These are phyloP conservation scores for Pichia sp. DNA, from an alignment of 1,139 yeast genomes.

Conservation along the genomic window DNA sequence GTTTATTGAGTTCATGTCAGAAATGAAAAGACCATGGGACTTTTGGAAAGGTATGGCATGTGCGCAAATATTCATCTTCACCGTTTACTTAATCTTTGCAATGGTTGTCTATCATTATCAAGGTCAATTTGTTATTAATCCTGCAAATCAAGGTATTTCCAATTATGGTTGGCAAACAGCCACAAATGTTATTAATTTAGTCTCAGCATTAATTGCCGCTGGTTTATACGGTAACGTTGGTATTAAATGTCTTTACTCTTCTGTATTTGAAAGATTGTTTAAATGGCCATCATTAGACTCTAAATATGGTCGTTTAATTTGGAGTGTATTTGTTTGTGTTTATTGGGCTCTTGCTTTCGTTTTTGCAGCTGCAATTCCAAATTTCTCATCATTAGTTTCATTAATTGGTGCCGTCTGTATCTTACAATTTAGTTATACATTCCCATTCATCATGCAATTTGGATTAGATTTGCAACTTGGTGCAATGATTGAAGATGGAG, in stretches of 20 bases:
- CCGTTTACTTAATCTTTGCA: constrained; percentile 36
- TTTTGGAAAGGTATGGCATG: constrained; percentile 41
- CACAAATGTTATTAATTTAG: constrained; percentile 34
- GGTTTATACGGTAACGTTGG: constrained; percentile 41
- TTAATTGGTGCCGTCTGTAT: constrained; percentile 48
- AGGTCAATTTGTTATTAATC: no score
- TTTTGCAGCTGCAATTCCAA: constrained; percentile 50
- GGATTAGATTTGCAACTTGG: no score
- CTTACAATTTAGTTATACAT: constrained; percentile 39
- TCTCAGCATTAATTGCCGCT: constrained; percentile 39
- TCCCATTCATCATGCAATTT: no score
- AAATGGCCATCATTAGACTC: constrained; percentile 32
- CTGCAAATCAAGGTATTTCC: no score
- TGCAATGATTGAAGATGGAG: constrained; percentile 30
- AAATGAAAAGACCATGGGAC: constrained; percentile 40
- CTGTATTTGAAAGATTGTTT: constrained; percentile 31
- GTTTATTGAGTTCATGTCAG: constrained; percentile 41
- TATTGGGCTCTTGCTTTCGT: constrained; percentile 41
- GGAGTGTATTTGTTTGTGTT: constrained; percentile 33
- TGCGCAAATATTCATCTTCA: constrained; percentile 38
- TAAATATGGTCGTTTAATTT: constrained; percentile 31
- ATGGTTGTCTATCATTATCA: constrained; percentile 40
- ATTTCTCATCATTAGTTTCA: constrained; percentile 40
- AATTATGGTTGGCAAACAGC: no score
- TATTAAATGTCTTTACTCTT: no score